Conservation (phyloP, 1,139 yeast genomes). For the Geotrichum phurueaensis region DNA sequence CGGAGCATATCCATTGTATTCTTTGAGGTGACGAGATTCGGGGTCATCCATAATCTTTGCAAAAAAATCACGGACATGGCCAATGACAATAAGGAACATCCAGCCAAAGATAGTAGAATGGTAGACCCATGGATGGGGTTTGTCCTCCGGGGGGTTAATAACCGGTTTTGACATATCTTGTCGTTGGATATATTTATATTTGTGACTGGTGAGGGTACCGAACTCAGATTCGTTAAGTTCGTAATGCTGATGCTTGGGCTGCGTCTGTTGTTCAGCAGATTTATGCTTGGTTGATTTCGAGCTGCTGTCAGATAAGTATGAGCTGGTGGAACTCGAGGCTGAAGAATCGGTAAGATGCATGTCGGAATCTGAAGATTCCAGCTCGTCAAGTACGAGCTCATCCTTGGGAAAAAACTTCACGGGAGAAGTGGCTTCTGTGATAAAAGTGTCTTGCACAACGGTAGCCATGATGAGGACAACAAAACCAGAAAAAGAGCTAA, state of each 20-base stretch:
- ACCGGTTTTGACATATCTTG: conserved; percentile 12
- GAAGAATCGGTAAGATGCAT: not conserved
- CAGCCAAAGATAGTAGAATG: conserved; percentile 80
- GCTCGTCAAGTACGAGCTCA: not conserved
- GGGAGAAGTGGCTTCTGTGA: not conserved
- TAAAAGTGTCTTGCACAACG: not conserved
- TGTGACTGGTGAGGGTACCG: conserved; percentile 16
- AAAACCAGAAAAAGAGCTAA: not conserved
- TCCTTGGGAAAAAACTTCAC: not conserved
- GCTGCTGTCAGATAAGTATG: not conserved
- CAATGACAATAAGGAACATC: conserved; percentile 73
- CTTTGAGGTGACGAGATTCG: conserved; percentile 60
- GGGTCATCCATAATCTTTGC: conserved; percentile 66
- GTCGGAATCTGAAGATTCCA: not conserved
- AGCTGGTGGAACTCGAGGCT: not conserved
- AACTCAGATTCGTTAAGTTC: conserved; percentile 18
- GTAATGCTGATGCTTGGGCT: not conserved
- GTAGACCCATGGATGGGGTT: conserved; percentile 73
- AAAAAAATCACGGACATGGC: conserved; percentile 84
- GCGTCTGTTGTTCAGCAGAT: not conserved
- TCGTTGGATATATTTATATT: conserved; percentile 14
- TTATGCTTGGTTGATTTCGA: not conserved
- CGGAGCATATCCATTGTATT: conserved; percentile 89
- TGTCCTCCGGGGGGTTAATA: conserved; percentile 39
- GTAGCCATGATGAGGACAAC: not conserved